These are phyloP conservation scores for Tulasnella sp. DNA, from an alignment of 768 basidiomycete species.

Conservation along the genomic window DNA sequence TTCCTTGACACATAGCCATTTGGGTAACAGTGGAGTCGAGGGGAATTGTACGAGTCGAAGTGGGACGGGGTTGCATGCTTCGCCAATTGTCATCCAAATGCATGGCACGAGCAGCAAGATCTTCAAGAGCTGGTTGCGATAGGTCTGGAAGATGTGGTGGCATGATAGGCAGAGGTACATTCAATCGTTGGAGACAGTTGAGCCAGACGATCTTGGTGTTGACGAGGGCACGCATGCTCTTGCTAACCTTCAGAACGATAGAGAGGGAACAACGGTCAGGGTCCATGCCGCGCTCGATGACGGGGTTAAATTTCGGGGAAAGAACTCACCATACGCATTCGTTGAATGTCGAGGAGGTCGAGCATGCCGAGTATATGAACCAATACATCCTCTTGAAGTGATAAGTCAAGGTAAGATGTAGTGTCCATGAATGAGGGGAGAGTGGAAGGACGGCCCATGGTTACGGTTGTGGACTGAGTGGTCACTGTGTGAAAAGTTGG, in stretches of 20 bases:
- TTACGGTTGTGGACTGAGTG: too few relatives aligned
- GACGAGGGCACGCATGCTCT: constrained; percentile 4
- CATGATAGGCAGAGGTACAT: constrained; percentile 1
- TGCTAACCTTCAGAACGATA: constrained; percentile 3
- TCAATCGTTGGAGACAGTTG: not conserved
- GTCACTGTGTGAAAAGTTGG: too few relatives aligned
- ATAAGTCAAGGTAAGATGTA: not conserved
- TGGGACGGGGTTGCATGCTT: not conserved
- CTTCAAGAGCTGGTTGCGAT: not conserved
- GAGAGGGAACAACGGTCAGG: not conserved
- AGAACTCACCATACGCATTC: constrained; percentile 11
- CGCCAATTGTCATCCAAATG: constrained; percentile 7
- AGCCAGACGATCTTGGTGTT: constrained; percentile 13
- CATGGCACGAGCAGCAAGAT: constrained; percentile 8
- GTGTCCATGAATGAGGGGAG: not conserved
- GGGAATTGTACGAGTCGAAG: not conserved
- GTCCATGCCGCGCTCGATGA: not conserved
- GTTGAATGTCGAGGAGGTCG: constrained; percentile 2
- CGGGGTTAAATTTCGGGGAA: not conserved
- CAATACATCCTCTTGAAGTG: constrained; percentile 4
- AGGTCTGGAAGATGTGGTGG: not conserved
- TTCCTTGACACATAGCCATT: constrained; percentile 10
- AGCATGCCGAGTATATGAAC: constrained; percentile 6
- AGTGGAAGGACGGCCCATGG: not conserved
- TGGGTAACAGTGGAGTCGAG: constrained; percentile 7